These are phyloP conservation scores for Rosa rugosa DNA, from an alignment of 306 rosid genomes.

Conservation along the genomic window DNA sequence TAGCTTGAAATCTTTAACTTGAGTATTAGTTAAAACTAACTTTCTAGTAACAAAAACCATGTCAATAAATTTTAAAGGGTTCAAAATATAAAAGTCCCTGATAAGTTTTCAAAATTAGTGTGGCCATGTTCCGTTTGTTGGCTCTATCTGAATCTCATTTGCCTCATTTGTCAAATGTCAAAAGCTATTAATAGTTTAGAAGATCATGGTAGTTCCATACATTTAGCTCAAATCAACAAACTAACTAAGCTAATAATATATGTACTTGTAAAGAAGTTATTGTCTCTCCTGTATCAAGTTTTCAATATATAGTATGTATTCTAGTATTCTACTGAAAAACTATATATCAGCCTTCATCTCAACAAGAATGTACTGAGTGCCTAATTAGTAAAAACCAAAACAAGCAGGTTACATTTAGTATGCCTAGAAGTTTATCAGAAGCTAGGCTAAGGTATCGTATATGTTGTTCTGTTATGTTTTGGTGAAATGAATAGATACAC, in stretches of 20 bases:
- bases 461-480: too few relatives aligned
- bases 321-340: neutral
- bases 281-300: neutral
- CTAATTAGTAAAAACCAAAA: neutral
- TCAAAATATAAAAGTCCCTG: neutral
- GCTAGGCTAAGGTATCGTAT: neutral
- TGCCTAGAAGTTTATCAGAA: too few relatives aligned
- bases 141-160: neutral
- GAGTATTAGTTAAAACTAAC: neutral
- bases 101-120: neutral
- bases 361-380: neutral
- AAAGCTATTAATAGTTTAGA: neutral
- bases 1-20: neutral
- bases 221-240: neutral
- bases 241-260: neutral
- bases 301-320: neutral
- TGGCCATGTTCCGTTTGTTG: neutral
- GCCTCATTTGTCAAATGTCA: too few relatives aligned
- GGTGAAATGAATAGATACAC: neutral
- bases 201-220: neutral
- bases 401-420: neutral
- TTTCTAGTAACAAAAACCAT: neutral
- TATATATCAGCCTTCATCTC: neutral
- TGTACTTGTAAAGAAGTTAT: neutral
- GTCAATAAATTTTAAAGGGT: neutral